Conservation (phyloP, 345 rosid species). For the Raphanus sativus region DNA sequence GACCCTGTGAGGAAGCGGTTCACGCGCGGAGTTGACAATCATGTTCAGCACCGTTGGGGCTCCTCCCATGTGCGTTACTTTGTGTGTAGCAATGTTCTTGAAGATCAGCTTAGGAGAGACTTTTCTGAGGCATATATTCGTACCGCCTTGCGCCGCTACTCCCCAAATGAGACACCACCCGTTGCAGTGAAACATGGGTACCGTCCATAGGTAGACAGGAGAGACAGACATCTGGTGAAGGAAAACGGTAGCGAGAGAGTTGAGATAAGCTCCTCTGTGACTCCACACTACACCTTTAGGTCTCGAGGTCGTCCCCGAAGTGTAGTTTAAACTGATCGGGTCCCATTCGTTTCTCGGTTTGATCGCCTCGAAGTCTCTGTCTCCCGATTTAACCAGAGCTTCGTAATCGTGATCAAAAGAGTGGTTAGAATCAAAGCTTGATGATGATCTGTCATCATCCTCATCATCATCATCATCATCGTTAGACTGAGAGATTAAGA, state of each 20-base stretch:
- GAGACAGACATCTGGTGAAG: conserved; percentile 58
- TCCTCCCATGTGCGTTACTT: conserved; percentile 82
- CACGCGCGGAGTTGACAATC: conserved; percentile 67
- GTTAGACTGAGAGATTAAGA: conserved; percentile 49
- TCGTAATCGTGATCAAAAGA: conserved; percentile 51
- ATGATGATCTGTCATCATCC: conserved; percentile 12
- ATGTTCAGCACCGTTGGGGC: conserved; percentile 80
- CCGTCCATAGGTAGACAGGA: conserved; percentile 82
- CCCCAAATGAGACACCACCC: conserved; percentile 95
- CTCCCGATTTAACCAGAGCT: conserved; percentile 49
- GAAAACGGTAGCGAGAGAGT: conserved; percentile 59
- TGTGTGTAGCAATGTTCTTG: conserved; percentile 50
- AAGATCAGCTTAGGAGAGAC: conserved; percentile 59
- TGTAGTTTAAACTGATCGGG: conserved; percentile 75
- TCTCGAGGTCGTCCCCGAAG: conserved; percentile 82
- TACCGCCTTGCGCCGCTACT: conserved; percentile 83
- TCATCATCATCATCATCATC: neutral
- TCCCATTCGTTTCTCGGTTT: conserved; percentile 70
- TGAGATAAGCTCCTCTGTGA: conserved; percentile 87
- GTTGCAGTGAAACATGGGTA: conserved; percentile 94
- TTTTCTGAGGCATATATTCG: conserved; percentile 66
- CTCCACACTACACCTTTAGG: conserved; percentile 88
- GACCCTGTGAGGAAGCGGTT: conserved; percentile 54
- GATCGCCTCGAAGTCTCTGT: conserved; percentile 41
- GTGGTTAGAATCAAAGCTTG: conserved; percentile 6